These are phyloP conservation scores for Zalaria obscura DNA, from an alignment of 2,329 filamentous ascomycete genomes.

Conservation along the genomic window DNA sequence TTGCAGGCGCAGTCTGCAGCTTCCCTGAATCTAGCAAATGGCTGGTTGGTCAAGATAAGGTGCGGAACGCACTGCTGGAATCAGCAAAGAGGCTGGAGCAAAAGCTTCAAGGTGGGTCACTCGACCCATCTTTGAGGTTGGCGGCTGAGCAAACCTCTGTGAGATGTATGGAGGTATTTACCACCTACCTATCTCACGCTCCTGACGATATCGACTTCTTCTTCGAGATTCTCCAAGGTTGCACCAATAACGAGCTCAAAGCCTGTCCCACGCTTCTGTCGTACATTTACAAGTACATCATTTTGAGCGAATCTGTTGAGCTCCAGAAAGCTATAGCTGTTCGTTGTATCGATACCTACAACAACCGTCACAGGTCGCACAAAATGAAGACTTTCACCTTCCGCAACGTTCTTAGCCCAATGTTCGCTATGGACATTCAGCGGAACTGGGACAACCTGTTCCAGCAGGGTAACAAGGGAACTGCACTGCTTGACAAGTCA, in stretches of 20 bases:
- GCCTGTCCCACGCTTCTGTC: slow-evolving; percentile 59
- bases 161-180: slow-evolving; percentile 74
- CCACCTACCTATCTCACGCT: slow-evolving; percentile 55
- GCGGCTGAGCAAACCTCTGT: slow-evolving; percentile 81
- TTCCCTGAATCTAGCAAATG: slow-evolving; percentile 52
- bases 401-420: slow-evolving; percentile 86
- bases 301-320: slow-evolving; percentile 70
- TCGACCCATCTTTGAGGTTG: slow-evolving; percentile 61
- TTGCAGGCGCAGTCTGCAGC: slow-evolving; percentile 64
- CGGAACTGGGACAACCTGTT: slow-evolving; percentile 51
- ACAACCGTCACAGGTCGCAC: slow-evolving; percentile 62
- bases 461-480: slow-evolving; percentile 40
- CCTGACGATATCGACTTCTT: slow-evolving; percentile 56
- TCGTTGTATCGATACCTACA: slow-evolving; percentile 78
- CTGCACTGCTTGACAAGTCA: slow-evolving; percentile 67
- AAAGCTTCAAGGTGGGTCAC: slow-evolving; percentile 52
- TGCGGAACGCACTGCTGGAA: slow-evolving; percentile 44
- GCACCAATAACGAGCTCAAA: slow-evolving; percentile 73
- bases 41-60: slow-evolving; percentile 41
- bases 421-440: slow-evolving; percentile 92
- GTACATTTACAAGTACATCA: slow-evolving; percentile 75
- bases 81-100: slow-evolving; percentile 68
- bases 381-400: slow-evolving; percentile 88
- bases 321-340: slow-evolving; percentile 73
- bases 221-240: slow-evolving; percentile 68